Evolutionary conservation across 208 protist genomes (phyloP).

Genomic region (Leishmania guyanensis): DNA sequence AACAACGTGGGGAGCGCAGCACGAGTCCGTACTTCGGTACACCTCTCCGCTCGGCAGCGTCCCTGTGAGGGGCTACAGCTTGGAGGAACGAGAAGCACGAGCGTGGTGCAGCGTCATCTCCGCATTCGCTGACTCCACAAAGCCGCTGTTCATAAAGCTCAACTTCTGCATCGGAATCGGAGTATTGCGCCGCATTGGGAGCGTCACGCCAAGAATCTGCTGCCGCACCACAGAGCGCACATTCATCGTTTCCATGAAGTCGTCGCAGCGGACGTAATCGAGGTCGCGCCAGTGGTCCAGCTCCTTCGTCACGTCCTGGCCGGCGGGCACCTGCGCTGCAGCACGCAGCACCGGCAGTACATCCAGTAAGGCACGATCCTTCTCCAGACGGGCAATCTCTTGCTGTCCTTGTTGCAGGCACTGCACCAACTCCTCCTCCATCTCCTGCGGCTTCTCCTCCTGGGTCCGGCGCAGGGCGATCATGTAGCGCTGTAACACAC

Average conservation of each 20-base stretch:
- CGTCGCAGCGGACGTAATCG: conserved; percentile 78
- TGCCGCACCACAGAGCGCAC: conserved; percentile 51
- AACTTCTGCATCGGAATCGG: conserved; percentile 57
- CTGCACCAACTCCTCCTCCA: conserved; percentile 27
- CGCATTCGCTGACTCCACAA: conserved; percentile 52
- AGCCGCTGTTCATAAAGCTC: conserved; percentile 55
- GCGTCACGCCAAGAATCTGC: conserved; percentile 51
- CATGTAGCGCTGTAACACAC: conserved; percentile 51
- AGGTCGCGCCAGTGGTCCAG: conserved; percentile 80
- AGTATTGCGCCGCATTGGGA: conserved; percentile 30
- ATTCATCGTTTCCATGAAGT: conserved; percentile 83
- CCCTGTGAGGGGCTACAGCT: conserved; percentile 14
- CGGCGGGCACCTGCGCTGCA: conserved; percentile 34
- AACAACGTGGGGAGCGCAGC: background rate
- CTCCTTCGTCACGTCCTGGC: conserved; percentile 58
- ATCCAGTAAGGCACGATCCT: conserved; percentile 63
- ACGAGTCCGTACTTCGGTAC: background rate
- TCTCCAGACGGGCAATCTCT: conserved; percentile 48
- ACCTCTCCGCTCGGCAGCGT: background rate
- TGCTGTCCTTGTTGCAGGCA: conserved; percentile 38
- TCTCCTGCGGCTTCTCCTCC: conserved; percentile 26
- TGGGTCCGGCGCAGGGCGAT: conserved; percentile 27
- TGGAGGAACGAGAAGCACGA: conserved; percentile 14
- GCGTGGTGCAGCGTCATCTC: conserved; percentile 36
- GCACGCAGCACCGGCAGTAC: conserved; percentile 74